These are phyloP conservation scores for Cylindricascospora bacillispora DNA, from an alignment of 1,139 yeast species.

Conservation along the genomic window DNA sequence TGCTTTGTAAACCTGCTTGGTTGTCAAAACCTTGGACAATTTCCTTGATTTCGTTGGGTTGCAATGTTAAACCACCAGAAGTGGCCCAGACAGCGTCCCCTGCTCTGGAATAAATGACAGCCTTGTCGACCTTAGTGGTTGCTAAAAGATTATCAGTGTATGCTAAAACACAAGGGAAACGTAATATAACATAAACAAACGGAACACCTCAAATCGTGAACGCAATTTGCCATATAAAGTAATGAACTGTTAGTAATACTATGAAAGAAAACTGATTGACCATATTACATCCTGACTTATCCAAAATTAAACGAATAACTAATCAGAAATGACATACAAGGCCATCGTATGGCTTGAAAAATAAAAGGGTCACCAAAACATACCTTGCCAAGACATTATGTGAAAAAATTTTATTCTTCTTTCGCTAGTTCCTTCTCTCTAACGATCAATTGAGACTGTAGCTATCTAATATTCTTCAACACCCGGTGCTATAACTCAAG, in stretches of 20 bases:
- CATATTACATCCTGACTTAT: no score
- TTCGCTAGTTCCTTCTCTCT: not conserved
- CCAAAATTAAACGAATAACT: no score
- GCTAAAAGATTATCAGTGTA: constrained; percentile 86
- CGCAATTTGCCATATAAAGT: not conserved
- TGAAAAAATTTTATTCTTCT: not conserved
- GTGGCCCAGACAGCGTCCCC: constrained; percentile 96
- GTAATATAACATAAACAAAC: constrained; percentile 17
- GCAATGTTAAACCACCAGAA: constrained; percentile 55
- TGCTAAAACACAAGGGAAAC: constrained; percentile 31
- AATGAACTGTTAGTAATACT: not conserved
- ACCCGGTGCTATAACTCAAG: no score
- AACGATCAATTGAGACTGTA: no score
- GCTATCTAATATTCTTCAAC: no score
- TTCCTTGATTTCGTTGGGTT: constrained; percentile 56
- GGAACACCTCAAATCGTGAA: not conserved
- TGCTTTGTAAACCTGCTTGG: constrained; percentile 65
- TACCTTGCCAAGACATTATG: constrained; percentile 34
- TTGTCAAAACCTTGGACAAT: constrained; percentile 73
- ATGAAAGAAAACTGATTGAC: constrained; percentile 3
- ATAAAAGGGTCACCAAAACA: no score
- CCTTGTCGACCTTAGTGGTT: constrained; percentile 80
- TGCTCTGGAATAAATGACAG: constrained; percentile 85
- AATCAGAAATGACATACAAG: no score
- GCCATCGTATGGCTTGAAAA: no score